Base-by-base conservation (phyloP, 2,329 filamentous ascomycete species). In the Sporothrix dimorphospora region DNA sequence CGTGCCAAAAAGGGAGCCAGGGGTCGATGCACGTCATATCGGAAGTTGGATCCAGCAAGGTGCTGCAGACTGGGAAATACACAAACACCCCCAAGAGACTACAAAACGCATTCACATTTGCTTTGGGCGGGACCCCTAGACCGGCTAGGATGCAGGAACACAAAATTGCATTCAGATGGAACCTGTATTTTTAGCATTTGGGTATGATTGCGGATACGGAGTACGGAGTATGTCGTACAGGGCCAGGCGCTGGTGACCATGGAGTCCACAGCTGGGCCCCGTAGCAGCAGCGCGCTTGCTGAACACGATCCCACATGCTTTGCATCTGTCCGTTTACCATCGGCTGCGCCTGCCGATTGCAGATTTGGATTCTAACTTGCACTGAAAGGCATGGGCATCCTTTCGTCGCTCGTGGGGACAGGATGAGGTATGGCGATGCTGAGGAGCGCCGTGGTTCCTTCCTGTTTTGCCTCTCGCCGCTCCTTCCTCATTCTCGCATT, bases 11-110 rank as follows among this genome's bases (percentile, higher is more conserved):
- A 24, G 34, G 2, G n/a, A 63, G 11, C 59, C 38, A 45, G 38
- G 51, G 59, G 59, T 42, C 38, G 5, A 42, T 65, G 59, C 38
- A 65, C 45, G 59, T 65, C 38, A 65, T 42, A n/a, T 24, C 12
- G 38, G 38, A 65, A 11, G 16, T 14, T 16, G 59, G 21, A 45
- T 24, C 19, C 38, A 27, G 6, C 9, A 5, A 65, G 38, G 38
- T 27, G 6, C 21, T 14, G 21, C 38, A 65, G 59, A 19, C 59
- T 45, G 21, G 40, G 30, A 61, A 61, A 40, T 61, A 61, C 55
- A 61, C 55, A 12, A 21, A 51, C 5, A 51, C n/a, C 7, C 19
- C 19, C n/a, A 8, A 14, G 40, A 34, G 30, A 34, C 30, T 34
- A 34, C 4, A 16, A 47, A 45, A 47, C 42, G 19, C 42, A 3